Evolutionary conservation across 108 stramenopile species (phyloP).

Genomic region (Cylindrotheca closterium): DNA sequence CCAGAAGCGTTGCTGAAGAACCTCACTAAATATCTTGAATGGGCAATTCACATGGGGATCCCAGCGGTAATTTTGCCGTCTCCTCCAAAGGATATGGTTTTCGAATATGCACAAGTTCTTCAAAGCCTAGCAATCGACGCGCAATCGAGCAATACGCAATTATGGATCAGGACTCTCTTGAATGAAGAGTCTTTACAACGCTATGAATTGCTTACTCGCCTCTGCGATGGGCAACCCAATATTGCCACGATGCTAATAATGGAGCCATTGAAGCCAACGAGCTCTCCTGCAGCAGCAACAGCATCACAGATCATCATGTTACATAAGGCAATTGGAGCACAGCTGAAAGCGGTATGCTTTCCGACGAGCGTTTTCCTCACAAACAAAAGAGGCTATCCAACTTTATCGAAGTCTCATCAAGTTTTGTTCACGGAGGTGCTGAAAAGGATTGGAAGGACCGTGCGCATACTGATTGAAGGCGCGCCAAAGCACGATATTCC

Average conservation of each 20-base stretch:
- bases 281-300: slow-evolving; percentile 31
- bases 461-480: slow-evolving; percentile 63
- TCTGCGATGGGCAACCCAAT: slow-evolving; percentile 67
- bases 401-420: slow-evolving; percentile 83
- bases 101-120: slow-evolving; percentile 61
- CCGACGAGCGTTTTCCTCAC: slow-evolving; percentile 79
- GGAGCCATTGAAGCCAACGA: slow-evolving; percentile 35
- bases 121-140: slow-evolving; percentile 40
- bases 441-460: slow-evolving; percentile 62
- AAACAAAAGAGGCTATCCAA: slow-evolving; percentile 92
- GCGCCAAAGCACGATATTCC: slow-evolving; percentile 21
- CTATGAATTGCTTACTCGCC: slow-evolving; percentile 60
- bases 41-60: slow-evolving; percentile 90
- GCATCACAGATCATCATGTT: slow-evolving; percentile 40
- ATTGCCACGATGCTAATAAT: slow-evolving; percentile 51
- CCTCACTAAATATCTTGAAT: slow-evolving; percentile 54
- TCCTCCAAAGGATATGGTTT: slow-evolving; percentile 26
- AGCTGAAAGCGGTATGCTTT: slow-evolving; percentile 73
- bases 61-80: slow-evolving; percentile 88
- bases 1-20: slow-evolving; percentile 4
- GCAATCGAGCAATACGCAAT: slow-evolving; percentile 58
- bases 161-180: slow-evolving; percentile 72
- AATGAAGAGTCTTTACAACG: slow-evolving; percentile 38
- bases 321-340: slow-evolving; percentile 76
- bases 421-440: slow-evolving; percentile 65